Evolutionary conservation across 164 flowering plant genomes (phyloP).

Genomic region (Houttuynia cordata): DNA sequence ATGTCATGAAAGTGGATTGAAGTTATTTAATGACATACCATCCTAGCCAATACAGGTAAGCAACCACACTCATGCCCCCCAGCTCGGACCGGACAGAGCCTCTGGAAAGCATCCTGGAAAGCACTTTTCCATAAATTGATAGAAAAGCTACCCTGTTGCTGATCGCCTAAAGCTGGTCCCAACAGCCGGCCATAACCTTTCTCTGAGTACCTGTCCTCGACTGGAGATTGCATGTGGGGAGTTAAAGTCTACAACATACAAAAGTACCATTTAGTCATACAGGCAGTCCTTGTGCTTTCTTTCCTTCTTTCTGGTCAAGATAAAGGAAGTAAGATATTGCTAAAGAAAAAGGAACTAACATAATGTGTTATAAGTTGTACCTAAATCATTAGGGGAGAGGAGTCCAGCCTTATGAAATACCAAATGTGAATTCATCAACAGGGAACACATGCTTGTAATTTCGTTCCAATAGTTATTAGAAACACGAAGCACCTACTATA

Average conservation of each 20-base stretch:
- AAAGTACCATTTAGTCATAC: background rate
- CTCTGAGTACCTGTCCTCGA: constrained; percentile 16
- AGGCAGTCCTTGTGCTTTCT: background rate
- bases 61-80: constrained; percentile 96
- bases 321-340: too few species aligned
- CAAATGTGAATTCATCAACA: too few species aligned
- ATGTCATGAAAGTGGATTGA: background rate
- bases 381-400: too few species aligned
- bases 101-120: constrained; percentile 73
- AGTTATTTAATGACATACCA: constrained; percentile 28
- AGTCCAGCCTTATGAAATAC: too few species aligned
- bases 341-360: too few species aligned
- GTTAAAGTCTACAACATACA: constrained; percentile 44
- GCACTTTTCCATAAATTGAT: constrained; percentile 80
- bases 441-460: too few species aligned
- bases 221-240: constrained; percentile 87
- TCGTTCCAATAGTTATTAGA: too few species aligned
- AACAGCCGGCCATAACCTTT: constrained; percentile 30
- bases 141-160: constrained; percentile 76
- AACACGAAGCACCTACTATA: too few species aligned
- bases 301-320: background rate
- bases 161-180: constrained; percentile 73
- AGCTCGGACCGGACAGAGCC: constrained; percentile 91
- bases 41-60: constrained; percentile 76
- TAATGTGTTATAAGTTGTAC: too few species aligned